Conservation (phyloP, 106 monocot species). For the Chionographis japonica region DNA sequence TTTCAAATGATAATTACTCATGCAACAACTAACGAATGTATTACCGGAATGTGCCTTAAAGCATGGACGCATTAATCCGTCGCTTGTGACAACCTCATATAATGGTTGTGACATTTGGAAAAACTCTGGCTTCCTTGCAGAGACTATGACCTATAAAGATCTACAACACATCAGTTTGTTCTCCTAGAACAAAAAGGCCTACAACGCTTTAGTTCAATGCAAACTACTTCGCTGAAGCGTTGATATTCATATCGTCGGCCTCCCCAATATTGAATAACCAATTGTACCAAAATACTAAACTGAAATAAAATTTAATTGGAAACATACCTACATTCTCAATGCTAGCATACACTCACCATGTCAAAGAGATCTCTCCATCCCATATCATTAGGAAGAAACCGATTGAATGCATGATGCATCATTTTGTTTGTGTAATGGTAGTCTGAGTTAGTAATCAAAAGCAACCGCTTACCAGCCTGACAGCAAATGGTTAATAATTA, state of each 20-base stretch:
- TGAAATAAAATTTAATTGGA: no score
- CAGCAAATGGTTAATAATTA: constrained; percentile 6
- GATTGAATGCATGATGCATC: constrained; percentile 96
- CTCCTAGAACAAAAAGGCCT: no score
- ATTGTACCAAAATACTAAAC: no score
- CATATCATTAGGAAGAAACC: constrained; percentile 95
- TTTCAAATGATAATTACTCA: background rate
- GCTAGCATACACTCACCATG: constrained; percentile 50
- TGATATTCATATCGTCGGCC: no score
- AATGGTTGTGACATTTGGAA: constrained; percentile 90
- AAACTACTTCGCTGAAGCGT: no score
- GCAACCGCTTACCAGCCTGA: constrained; percentile 84
- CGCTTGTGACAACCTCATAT: constrained; percentile 85
- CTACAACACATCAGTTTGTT: background rate
- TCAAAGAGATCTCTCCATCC: constrained; percentile 94
- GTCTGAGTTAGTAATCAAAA: constrained; percentile 94
- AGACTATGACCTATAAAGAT: constrained; percentile 74
- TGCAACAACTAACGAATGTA: background rate
- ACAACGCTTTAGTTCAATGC: no score
- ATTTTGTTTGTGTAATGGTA: constrained; percentile 98
- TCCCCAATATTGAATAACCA: no score
- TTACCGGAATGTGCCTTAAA: constrained; percentile 78
- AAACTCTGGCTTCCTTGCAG: constrained; percentile 99
- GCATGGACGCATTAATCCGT: constrained; percentile 93
- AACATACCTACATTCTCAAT: background rate